phyloP scores from a whole-genome alignment of 176 grass and related monocot genomes.

The Cenchrus americanus region DNA sequence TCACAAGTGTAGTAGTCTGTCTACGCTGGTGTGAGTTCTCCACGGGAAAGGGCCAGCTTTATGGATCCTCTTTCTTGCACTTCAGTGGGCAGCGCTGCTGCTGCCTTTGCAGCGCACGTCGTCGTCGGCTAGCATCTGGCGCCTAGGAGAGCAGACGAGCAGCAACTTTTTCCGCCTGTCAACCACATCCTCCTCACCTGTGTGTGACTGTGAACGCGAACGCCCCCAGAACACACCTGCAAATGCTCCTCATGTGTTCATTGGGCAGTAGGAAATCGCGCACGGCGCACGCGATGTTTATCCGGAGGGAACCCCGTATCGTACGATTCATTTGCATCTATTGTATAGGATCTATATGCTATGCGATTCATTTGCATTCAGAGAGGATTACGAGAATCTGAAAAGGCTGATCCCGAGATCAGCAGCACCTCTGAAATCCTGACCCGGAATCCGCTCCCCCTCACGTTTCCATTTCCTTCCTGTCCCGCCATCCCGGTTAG shows the following conservation, averaged over 20 bases:
- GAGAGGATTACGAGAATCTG: not conserved
- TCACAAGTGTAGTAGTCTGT: not conserved
- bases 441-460: not conserved
- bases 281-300: not conserved
- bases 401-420: conserved; percentile 15
- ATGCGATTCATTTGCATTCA: not conserved
- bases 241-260: not conserved
- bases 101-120: not conserved
- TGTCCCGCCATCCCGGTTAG: conserved; percentile 16
- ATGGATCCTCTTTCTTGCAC: conserved; percentile 1
- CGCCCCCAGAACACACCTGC: not conserved
- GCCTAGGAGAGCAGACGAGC: not conserved
- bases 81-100: not conserved
- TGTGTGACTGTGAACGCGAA: not conserved
- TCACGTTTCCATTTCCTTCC: conserved; percentile 3
- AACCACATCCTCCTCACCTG: too few relatives aligned
- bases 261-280: not conserved
- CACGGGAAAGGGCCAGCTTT: not conserved
- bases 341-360: too few relatives aligned
- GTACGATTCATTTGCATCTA: too few relatives aligned
- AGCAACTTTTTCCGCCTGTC: conserved; percentile 22
- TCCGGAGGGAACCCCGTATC: not conserved
- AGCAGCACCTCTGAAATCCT: conserved; percentile 5
- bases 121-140: not conserved
- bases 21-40: not conserved